These are phyloP conservation scores for Cytospora piceicola DNA, from an alignment of 2,329 filamentous ascomycete species.

Conservation along the genomic window DNA sequence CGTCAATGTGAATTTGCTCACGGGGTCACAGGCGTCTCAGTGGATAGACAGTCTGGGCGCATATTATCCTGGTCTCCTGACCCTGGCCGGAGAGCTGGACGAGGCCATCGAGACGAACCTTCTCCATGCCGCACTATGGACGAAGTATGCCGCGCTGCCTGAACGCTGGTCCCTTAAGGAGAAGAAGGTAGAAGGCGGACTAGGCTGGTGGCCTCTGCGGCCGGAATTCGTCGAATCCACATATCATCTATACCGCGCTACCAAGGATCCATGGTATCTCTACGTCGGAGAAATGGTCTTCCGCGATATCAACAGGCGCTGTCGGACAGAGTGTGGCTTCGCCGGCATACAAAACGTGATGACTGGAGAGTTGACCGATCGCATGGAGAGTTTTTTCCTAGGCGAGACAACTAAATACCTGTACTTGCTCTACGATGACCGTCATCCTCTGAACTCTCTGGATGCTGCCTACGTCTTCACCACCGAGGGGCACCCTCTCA, in stretches of 20 bases:
- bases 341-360: constrained; percentile 83
- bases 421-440: constrained; percentile 84
- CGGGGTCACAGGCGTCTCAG: constrained; percentile 83
- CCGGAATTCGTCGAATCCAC: constrained; percentile 98
- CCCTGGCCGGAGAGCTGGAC: constrained; percentile 84
- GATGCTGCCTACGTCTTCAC: constrained; percentile 92
- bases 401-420: constrained; percentile 97
- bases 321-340: constrained; percentile 92
- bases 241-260: constrained; percentile 93
- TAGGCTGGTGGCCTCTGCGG: constrained; percentile 93
- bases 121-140: constrained; percentile 92
- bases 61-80: constrained; percentile 89
- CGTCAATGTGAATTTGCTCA: constrained; percentile 84
- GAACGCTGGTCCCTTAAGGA: constrained; percentile 91
- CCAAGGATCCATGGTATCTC: constrained; percentile 93
- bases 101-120: constrained; percentile 90
- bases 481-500: constrained; percentile 90
- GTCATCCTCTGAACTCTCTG: constrained; percentile 84
- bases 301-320: constrained; percentile 83
- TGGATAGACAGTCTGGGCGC: constrained; percentile 97
- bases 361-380: constrained; percentile 83
- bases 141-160: constrained; percentile 87
- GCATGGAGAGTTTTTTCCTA: constrained; percentile 99
- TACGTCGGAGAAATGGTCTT: constrained; percentile 96
- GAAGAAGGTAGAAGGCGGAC: constrained; percentile 79